A percentile compares a stretch with the other conserved stretches of the same genome.
These are phyloP conservation scores for Exophiala oligosperma DNA, from an alignment of 2,329 filamentous ascomycete species.

Conservation along the genomic window DNA sequence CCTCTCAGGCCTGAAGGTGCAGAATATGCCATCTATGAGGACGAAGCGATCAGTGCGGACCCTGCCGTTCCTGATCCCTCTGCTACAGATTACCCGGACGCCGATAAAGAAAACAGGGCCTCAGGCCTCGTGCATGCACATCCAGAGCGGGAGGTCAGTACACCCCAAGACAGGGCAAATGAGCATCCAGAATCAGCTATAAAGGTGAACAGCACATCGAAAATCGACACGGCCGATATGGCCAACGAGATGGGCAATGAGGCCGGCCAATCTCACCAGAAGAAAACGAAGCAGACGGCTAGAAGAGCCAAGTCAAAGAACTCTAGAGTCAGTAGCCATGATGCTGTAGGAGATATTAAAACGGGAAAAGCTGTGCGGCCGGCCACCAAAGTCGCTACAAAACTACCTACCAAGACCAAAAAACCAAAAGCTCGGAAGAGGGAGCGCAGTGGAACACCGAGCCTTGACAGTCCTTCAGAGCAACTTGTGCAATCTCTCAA, in stretches of 20 bases:
- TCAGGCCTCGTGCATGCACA: background rate
- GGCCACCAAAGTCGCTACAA: background rate
- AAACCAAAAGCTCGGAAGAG: background rate
- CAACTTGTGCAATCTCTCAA: constrained; percentile 25
- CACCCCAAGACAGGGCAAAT: background rate
- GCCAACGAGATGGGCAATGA: background rate
- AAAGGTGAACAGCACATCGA: too few species aligned
- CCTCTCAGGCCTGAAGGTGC: background rate
- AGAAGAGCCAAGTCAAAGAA: background rate
- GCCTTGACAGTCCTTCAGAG: constrained; percentile 25
- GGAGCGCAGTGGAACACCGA: background rate
- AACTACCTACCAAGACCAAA: background rate
- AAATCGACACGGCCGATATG: too few species aligned
- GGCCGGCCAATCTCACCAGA: background rate
- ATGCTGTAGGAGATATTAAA: background rate
- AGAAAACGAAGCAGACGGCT: too few species aligned
- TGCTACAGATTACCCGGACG: background rate
- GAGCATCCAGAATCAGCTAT: background rate
- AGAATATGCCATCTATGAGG: constrained; percentile 13
- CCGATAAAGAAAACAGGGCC: constrained; percentile 7
- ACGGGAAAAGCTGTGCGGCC: background rate
- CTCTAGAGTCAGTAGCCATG: background rate
- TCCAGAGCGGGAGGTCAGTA: background rate
- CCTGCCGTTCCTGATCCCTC: background rate
- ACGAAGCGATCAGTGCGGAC: constrained; percentile 1